A percentile compares a stretch with the other conserved stretches of the same genome.
Conservation (phyloP, 495 filamentous ascomycete species). For the Paragyromitra xinjiangensis region DNA sequence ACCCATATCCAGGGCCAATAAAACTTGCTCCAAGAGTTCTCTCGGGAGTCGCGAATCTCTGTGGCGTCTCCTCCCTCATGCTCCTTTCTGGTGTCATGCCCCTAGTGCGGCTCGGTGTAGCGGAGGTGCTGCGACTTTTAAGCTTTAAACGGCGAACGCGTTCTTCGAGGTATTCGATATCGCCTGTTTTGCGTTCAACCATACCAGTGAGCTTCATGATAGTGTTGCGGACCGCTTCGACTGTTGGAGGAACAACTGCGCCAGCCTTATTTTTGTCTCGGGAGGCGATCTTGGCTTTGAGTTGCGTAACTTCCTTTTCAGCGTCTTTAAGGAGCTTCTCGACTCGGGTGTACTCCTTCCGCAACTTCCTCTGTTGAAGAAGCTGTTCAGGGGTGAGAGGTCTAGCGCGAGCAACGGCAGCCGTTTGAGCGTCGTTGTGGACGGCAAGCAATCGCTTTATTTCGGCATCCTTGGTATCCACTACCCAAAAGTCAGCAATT, state of each 20-base stretch:
- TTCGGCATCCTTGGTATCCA: conserved; percentile 70
- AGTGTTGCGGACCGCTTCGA: conserved; percentile 89
- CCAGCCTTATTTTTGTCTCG: conserved; percentile 62
- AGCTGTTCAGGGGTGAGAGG: conserved; percentile 84
- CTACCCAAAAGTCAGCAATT: conserved; percentile 43
- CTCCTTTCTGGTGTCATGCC: conserved; percentile 44
- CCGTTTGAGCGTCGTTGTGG: conserved; percentile 69
- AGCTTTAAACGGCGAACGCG: conserved; percentile 66
- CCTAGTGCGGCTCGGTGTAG: conserved; percentile 41
- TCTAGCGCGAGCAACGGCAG: conserved; percentile 67
- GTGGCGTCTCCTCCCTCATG: conserved; percentile 41
- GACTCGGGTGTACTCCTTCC: conserved; percentile 72
- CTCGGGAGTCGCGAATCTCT: conserved; percentile 45
- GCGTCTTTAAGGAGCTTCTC: conserved; percentile 77
- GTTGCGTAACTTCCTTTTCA: conserved; percentile 80
- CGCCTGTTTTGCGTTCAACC: conserved; percentile 84
- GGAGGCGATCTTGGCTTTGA: conserved; percentile 80
- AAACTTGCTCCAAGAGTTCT: conserved; percentile 31
- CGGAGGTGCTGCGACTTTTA: conserved; percentile 41
- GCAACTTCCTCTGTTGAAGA: conserved; percentile 80
- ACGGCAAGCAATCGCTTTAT: conserved; percentile 74
- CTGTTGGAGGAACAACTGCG: conserved; percentile 70
- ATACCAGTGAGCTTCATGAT: conserved; percentile 92
- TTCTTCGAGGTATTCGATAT: conserved; percentile 86
- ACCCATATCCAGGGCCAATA: conserved; percentile 22